Conservation (phyloP, 2,329 filamentous ascomycete genomes). For the Xylariales sp. region DNA sequence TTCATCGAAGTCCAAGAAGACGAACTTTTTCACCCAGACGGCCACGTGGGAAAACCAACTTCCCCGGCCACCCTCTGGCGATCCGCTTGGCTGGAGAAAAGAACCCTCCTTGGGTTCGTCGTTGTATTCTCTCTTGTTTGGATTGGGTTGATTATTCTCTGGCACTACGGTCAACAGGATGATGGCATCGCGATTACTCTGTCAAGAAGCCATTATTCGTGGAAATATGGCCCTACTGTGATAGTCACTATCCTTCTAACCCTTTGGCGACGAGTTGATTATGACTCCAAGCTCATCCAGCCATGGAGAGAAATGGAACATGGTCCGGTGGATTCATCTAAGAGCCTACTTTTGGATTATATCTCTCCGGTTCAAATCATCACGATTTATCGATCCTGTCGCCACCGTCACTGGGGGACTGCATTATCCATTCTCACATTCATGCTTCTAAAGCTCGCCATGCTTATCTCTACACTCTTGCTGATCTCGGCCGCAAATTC, state of each 20-base stretch:
- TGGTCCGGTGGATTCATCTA: not conserved
- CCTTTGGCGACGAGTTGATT: conserved; percentile 5
- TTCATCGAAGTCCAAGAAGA: no score
- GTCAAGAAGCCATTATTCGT: not conserved
- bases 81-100: not conserved
- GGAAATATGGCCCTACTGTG: not conserved
- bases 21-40: no score
- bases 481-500: no score
- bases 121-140: not conserved
- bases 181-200: not conserved
- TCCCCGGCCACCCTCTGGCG: not conserved
- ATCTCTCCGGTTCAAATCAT: not conserved
- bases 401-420: not conserved
- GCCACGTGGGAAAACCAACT: no score
- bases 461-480: not conserved
- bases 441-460: not conserved
- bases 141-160: not conserved
- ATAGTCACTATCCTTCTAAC: not conserved
- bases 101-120: not conserved
- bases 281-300: not conserved
- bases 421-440: not conserved
- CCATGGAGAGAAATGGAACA: not conserved
- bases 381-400: not conserved
- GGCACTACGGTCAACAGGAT: not conserved
- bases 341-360: not conserved